Evolutionary conservation across 257 asterid genomes (phyloP).

Genomic region (Schizonepeta tenuifolia): DNA sequence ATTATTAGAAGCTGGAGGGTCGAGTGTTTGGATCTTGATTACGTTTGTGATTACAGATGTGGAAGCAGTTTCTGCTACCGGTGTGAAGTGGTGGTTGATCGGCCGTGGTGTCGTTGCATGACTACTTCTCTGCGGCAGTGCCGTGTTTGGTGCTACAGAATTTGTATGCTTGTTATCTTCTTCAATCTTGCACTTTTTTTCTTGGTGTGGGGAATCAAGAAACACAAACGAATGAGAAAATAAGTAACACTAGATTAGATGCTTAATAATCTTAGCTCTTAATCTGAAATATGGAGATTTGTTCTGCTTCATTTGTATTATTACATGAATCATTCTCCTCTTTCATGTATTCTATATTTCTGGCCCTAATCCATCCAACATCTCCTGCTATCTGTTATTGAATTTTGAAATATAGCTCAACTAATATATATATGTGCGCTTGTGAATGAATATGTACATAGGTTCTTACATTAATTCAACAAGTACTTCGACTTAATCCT

Average conservation of each 20-base stretch:
- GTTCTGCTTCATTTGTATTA: not conserved
- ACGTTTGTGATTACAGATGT: not conserved
- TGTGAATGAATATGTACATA: no score
- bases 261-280: not conserved
- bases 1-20: not conserved
- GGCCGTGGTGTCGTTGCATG: slow-evolving; percentile 13
- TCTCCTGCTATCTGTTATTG: not conserved
- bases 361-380: not conserved
- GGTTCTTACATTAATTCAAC: no score
- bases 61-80: slow-evolving; percentile 18
- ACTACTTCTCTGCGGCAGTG: slow-evolving; percentile 1
- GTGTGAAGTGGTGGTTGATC: slow-evolving; percentile 10
- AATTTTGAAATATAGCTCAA: no score
- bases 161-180: not conserved
- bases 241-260: not conserved
- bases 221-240: not conserved
- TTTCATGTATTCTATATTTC: not conserved
- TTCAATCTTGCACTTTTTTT: not conserved
- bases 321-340: not conserved
- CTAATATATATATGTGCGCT: no score
- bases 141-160: not conserved
- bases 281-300: not conserved
- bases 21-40: not conserved
- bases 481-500: no score
- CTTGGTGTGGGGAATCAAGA: not conserved